Conservation (phyloP, 441 rosid genomes). For the Dalechampia spathulata region DNA sequence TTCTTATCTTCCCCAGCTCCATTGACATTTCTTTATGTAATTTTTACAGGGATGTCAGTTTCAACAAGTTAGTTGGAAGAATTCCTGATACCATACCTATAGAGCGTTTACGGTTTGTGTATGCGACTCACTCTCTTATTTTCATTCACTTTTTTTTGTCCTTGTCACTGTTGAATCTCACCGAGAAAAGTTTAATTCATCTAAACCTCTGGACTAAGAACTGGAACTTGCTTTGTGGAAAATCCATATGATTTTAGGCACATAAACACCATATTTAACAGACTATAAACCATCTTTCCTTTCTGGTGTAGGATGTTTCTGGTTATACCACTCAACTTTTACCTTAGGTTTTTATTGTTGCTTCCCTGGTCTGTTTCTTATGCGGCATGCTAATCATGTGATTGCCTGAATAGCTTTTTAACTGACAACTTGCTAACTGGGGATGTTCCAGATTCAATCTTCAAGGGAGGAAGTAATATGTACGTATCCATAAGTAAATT, state of each 20-base stretch:
- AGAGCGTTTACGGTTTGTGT: slow-evolving; percentile 42
- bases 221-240: slow-evolving; percentile 1
- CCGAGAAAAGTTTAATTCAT: not conserved
- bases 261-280: not conserved
- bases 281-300: not conserved
- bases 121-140: slow-evolving; percentile 25
- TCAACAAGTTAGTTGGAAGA: slow-evolving; percentile 56
- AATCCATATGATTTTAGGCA: slow-evolving; percentile 1
- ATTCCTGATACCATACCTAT: slow-evolving; percentile 38
- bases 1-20: not conserved
- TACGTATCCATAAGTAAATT: too few relatives aligned
- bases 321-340: not conserved
- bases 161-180: too few relatives aligned
- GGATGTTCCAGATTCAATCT: slow-evolving; percentile 53
- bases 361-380: not conserved
- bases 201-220: not conserved
- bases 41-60: slow-evolving; percentile 73
- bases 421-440: slow-evolving; percentile 59
- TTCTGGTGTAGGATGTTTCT: too few relatives aligned
- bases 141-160: not conserved
- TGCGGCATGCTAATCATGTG: slow-evolving; percentile 7
- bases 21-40: slow-evolving; percentile 7
- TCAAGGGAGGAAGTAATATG: slow-evolving; percentile 59
- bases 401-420: slow-evolving; percentile 43
- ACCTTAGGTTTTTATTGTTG: not conserved